These are phyloP conservation scores for Mycosarcoma mackinlayi DNA, from an alignment of 1,284 basidiomycete genomes.

Conservation along the genomic window DNA sequence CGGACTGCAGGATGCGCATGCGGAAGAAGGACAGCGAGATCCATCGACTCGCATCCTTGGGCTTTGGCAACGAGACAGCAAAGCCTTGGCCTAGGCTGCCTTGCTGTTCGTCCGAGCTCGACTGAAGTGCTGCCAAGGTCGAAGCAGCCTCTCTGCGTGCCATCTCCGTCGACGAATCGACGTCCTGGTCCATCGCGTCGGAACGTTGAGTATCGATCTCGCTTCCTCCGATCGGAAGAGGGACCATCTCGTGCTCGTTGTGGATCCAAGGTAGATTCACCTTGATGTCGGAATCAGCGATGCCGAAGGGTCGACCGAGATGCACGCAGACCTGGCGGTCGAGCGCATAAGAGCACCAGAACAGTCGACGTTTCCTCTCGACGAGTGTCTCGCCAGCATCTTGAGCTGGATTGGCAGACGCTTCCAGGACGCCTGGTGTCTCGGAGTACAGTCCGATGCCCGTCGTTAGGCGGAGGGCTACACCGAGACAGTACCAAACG, in stretches of 20 bases:
- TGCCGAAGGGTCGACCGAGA: constrained; percentile 47
- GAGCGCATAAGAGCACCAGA: constrained; percentile 52
- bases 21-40: constrained; percentile 50
- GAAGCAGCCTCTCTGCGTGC: constrained; percentile 46
- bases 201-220: constrained; percentile 3
- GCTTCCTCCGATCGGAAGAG: constrained; percentile 17
- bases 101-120: constrained; percentile 19
- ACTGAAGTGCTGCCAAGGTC: constrained; percentile 38
- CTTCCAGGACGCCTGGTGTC: constrained; percentile 33
- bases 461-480: constrained; percentile 44
- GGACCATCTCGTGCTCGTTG: constrained; percentile 31
- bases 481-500: constrained; percentile 50
- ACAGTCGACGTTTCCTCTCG: constrained; percentile 43
- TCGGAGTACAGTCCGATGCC: constrained; percentile 48
- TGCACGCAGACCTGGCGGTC: constrained; percentile 51
- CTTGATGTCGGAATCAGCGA: constrained; percentile 50
- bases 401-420: constrained; percentile 7
- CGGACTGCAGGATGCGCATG: constrained; percentile 49
- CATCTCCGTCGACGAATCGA: constrained; percentile 38
- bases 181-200: constrained; percentile 19
- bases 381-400: constrained; percentile 35
- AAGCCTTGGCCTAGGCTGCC: not conserved
- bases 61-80: constrained; percentile 30
- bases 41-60: constrained; percentile 46
- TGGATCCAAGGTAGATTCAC: constrained; percentile 44